These are phyloP conservation scores for Amoebophrya sp. DNA, from an alignment of 169 alveolate species.

Conservation along the genomic window DNA sequence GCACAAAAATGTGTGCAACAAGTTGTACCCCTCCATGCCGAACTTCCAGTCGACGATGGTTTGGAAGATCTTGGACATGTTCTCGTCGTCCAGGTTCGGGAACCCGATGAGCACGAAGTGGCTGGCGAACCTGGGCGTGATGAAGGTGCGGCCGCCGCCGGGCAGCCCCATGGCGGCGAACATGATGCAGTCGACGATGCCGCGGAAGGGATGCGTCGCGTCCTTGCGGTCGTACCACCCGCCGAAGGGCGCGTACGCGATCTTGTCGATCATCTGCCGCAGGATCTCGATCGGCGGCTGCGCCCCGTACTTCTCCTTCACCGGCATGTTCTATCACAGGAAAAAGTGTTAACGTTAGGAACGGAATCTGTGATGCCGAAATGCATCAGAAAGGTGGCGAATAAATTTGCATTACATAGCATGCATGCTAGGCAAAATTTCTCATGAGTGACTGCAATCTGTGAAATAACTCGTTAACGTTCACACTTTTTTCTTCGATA, in stretches of 20 bases:
- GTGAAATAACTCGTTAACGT: too few relatives aligned
- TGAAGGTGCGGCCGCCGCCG: slow-evolving; percentile 81
- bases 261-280: slow-evolving; percentile 81
- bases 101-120: slow-evolving; percentile 69
- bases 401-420: too few relatives aligned
- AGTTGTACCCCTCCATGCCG: slow-evolving; percentile 39
- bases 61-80: slow-evolving; percentile 75
- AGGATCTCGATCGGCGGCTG: slow-evolving; percentile 84
- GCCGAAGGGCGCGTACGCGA: slow-evolving; percentile 78
- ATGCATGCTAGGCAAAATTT: too few relatives aligned
- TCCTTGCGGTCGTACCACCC: slow-evolving; percentile 75
- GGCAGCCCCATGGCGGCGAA: slow-evolving; percentile 73
- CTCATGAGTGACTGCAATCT: too few relatives aligned
- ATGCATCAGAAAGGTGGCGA: too few relatives aligned
- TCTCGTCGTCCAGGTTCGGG: slow-evolving; percentile 77
- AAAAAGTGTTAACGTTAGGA: too few relatives aligned
- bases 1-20: too few relatives aligned
- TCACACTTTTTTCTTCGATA: too few relatives aligned
- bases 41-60: slow-evolving; percentile 72
- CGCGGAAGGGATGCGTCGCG: slow-evolving; percentile 72
- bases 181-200: slow-evolving; percentile 81
- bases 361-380: too few relatives aligned
- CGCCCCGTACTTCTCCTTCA: slow-evolving; percentile 82
- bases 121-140: slow-evolving; percentile 73
- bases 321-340: too few relatives aligned